Base-by-base conservation (phyloP, 2,329 filamentous ascomycete genomes). In the Triangularia verruculosa region DNA sequence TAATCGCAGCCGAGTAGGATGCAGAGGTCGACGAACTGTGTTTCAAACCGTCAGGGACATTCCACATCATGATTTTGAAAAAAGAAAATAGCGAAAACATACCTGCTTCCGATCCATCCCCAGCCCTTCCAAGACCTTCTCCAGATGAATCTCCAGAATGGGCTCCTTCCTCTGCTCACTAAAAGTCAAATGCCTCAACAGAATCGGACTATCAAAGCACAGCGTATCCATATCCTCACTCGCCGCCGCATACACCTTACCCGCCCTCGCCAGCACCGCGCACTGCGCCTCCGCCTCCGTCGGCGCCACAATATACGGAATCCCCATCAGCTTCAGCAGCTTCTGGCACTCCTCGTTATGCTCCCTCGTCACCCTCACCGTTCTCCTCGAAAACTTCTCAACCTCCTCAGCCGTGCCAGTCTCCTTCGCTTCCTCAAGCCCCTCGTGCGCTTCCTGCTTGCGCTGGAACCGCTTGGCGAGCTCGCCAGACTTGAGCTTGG, bases 151-250 rank as follows among this genome's bases (percentile, higher is more conserved):
- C 77, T 99, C 95, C 72, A 96, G 93, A 70, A 99, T 97, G 0
- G 95, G 95, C 75, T 98, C 93, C 78, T 99, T 99, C 68, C 94
- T 86, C 80, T 97, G 93, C 81, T 99, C 95, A 74, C 92, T 96
- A 76, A 97, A 98, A 1, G 95, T 99, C 67, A 99, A 84, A 78
- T 99, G 93, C 57, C 95, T 86, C 68, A 99, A 80, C 55, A 99
- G 80, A 64, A 99, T 93, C 0, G 95, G 95, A 59, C 93, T 85
- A 72, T 97, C 88, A 77, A 99, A 99, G 73, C 94, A 98, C 61
- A 99, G 81, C 0, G 95, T 99, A 74, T 99, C 95, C 95, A 99
- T 99, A 78, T 99, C 95, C 78, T 99, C 95, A 68, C 91, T 96
- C 2, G 95, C 95, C 20, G 95, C 95, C 3, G 93, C 95, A 75